These are phyloP conservation scores for Rhodamnia rubescens DNA, from an alignment of 345 rosid species.

Conservation along the genomic window DNA sequence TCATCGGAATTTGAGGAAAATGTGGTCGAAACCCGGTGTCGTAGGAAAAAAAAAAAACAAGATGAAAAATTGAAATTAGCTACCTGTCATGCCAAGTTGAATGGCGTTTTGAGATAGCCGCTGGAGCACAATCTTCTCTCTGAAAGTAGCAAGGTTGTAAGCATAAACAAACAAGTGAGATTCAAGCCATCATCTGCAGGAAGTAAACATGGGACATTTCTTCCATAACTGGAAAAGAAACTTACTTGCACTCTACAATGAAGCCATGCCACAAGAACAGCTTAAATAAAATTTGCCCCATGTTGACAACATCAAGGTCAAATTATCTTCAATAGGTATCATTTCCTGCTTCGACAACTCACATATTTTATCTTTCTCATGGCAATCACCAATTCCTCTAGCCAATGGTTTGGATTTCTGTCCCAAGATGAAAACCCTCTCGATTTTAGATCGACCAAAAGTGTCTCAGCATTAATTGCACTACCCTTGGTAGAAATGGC, in stretches of 20 bases:
- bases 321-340: constrained; percentile 3
- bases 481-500: constrained; percentile 20
- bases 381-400: constrained; percentile 27
- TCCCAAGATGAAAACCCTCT: constrained; percentile 43
- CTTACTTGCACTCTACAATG: not conserved
- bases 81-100: not conserved
- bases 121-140: not conserved
- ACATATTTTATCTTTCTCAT: constrained; percentile 31
- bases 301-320: not conserved
- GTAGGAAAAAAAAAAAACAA: not conserved
- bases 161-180: not conserved
- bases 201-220: not conserved
- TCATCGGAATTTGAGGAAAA: not conserved
- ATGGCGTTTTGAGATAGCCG: not conserved
- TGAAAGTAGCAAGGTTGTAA: not conserved
- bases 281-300: not conserved
- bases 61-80: not conserved
- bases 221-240: not conserved
- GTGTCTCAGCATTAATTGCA: constrained; percentile 18
- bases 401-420: constrained; percentile 19
- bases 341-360: constrained; percentile 23
- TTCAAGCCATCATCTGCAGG: not conserved
- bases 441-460: constrained; percentile 47
- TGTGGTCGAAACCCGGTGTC: not conserved
- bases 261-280: not conserved